Percentiles rank a stretch among this genome's conserved stretches.
Conservation (phyloP, 2,329 filamentous ascomycete species). For the Phaeomoniella chlamydospora region DNA sequence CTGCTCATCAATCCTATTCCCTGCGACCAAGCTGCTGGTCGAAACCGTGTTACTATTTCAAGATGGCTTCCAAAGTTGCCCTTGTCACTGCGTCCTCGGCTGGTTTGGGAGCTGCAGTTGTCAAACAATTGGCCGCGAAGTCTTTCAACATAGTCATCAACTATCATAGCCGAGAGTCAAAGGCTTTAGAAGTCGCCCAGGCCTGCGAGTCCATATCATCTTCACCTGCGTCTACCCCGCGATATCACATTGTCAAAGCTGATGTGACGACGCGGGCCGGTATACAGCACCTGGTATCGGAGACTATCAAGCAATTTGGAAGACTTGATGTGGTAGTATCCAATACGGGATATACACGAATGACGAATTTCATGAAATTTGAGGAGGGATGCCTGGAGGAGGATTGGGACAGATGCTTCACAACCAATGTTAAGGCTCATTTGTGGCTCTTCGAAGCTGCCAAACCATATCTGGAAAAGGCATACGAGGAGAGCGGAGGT, state of each 20-base stretch:
- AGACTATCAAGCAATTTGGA: slow-evolving; percentile 29
- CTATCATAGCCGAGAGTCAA: slow-evolving; percentile 11
- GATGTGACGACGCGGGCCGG: slow-evolving; percentile 10
- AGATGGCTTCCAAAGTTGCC: slow-evolving; percentile 11
- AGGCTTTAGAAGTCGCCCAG: slow-evolving; percentile 10
- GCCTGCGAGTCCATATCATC: slow-evolving; percentile 3
- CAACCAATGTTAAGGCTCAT: slow-evolving; percentile 49
- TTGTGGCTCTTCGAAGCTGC: slow-evolving; percentile 45
- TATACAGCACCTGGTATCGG: slow-evolving; percentile 23
- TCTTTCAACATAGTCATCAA: slow-evolving; percentile 12
- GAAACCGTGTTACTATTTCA: too few species aligned
- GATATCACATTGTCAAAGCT: slow-evolving; percentile 11
- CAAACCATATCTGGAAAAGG: slow-evolving; percentile 37
- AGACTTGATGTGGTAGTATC: slow-evolving; percentile 31
- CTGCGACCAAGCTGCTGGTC: too few species aligned
- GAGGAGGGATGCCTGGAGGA: slow-evolving; percentile 25
- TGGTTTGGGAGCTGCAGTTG: slow-evolving; percentile 11
- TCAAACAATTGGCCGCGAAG: slow-evolving; percentile 10
- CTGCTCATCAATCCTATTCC: too few species aligned
- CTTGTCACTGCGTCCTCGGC: slow-evolving; percentile 12
- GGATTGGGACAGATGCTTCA: slow-evolving; percentile 46
- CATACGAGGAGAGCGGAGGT: slow-evolving; percentile 8
- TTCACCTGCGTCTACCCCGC: background rate
- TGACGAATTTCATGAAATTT: slow-evolving; percentile 19
- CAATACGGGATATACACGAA: slow-evolving; percentile 23